A percentile compares a stretch with the other conserved stretches of the same genome.
These are phyloP conservation scores for Kwoniella dejecticola DNA, from an alignment of 768 basidiomycete genomes.

Conservation along the genomic window DNA sequence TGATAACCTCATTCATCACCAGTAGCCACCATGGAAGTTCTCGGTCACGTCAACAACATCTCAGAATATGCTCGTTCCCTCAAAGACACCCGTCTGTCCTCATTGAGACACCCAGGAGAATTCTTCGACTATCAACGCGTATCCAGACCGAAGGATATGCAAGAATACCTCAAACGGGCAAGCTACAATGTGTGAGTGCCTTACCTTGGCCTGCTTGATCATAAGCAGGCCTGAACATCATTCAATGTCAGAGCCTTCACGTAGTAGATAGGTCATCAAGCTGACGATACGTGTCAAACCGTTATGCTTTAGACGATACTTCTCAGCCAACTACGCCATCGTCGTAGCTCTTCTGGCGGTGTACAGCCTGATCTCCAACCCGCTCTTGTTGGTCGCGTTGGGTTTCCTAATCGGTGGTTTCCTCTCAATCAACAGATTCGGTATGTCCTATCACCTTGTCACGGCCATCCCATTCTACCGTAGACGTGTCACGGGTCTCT, in stretches of 20 bases:
- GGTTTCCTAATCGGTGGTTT: slow-evolving; percentile 91
- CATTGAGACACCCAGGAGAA: slow-evolving; percentile 43
- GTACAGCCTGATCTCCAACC: slow-evolving; percentile 77
- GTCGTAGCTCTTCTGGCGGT: slow-evolving; percentile 86
- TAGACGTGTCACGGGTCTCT: too few species aligned
- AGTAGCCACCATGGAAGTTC: slow-evolving; percentile 43
- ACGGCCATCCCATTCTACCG: too few species aligned
- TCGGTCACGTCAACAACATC: slow-evolving; percentile 37
- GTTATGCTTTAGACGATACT: slow-evolving; percentile 64
- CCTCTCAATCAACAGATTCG: slow-evolving; percentile 81
- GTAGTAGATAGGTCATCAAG: neutral
- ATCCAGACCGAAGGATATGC: slow-evolving; percentile 41
- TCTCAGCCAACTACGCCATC: slow-evolving; percentile 83
- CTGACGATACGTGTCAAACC: too few species aligned
- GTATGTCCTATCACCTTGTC: slow-evolving; percentile 64
- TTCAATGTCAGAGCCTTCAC: neutral
- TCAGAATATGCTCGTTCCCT: slow-evolving; percentile 41
- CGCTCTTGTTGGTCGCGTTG: slow-evolving; percentile 77
- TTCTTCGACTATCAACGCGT: slow-evolving; percentile 49
- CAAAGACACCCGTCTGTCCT: slow-evolving; percentile 36
- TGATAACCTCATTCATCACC: too few species aligned
- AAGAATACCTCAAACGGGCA: slow-evolving; percentile 47
- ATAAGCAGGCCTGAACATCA: too few species aligned
- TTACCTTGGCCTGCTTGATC: too few species aligned
- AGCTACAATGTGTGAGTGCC: slow-evolving; percentile 46